These are phyloP conservation scores for Vararia minispora DNA, from an alignment of 768 basidiomycete species.

Conservation along the genomic window DNA sequence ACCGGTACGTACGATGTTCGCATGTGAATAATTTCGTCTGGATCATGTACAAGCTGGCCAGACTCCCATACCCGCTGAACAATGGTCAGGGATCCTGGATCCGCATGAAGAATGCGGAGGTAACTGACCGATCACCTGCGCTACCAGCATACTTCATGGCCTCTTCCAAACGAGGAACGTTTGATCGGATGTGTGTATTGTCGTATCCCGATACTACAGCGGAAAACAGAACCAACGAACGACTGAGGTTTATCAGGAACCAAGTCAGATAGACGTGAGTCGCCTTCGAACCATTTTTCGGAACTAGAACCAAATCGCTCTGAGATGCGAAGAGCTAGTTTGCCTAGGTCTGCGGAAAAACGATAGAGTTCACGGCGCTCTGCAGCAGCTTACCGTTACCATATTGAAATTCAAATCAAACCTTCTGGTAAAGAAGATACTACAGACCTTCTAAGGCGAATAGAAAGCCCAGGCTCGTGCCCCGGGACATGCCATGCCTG, in stretches of 20 bases:
- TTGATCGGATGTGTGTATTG: slow-evolving; percentile 52
- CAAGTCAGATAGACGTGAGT: background rate
- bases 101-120: background rate
- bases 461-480: slow-evolving; percentile 61
- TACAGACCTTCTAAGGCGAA: slow-evolving; percentile 52
- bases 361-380: slow-evolving; percentile 54
- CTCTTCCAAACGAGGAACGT: slow-evolving; percentile 46
- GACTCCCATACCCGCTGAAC: slow-evolving; percentile 48
- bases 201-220: slow-evolving; percentile 60
- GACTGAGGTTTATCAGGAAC: slow-evolving; percentile 25
- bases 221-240: slow-evolving; percentile 49
- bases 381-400: slow-evolving; percentile 33
- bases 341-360: slow-evolving; percentile 58
- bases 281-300: slow-evolving; percentile 47
- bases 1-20: slow-evolving; percentile 40
- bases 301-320: slow-evolving; percentile 49
- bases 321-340: slow-evolving; percentile 56
- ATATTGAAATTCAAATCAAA: background rate
- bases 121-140: slow-evolving; percentile 49
- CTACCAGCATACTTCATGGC: slow-evolving; percentile 55
- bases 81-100: slow-evolving; percentile 1
- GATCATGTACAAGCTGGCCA: slow-evolving; percentile 44
- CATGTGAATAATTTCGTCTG: slow-evolving; percentile 46
- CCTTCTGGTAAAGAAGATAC: background rate
- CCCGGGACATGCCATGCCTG: slow-evolving; percentile 59